These are phyloP conservation scores for Lachnellula occidentalis DNA, from an alignment of 2,329 filamentous ascomycete genomes.

Conservation along the genomic window DNA sequence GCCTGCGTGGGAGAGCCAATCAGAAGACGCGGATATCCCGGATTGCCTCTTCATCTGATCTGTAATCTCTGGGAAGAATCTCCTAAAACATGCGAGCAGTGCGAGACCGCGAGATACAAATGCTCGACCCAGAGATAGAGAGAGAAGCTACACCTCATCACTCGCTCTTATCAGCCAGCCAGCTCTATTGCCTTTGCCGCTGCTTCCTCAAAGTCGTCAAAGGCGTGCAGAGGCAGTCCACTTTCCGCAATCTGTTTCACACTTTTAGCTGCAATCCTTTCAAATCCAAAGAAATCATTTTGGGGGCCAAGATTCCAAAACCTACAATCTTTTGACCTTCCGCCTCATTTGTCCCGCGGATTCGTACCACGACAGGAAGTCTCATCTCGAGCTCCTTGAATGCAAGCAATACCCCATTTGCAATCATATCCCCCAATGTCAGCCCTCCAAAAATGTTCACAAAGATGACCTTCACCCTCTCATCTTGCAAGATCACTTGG, in stretches of 20 bases:
- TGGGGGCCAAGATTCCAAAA: conserved; percentile 8
- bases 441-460: conserved; percentile 65
- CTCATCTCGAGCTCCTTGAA: conserved; percentile 61
- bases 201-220: conserved; percentile 70
- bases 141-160: no score
- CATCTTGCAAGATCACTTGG: conserved; percentile 64
- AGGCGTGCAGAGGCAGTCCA: conserved; percentile 62
- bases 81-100: no score
- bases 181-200: conserved; percentile 60
- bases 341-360: conserved; percentile 70
- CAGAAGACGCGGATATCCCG: no score
- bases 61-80: no score
- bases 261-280: background rate
- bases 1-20: no score
- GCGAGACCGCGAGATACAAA: no score
- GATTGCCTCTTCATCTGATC: no score
- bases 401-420: conserved; percentile 65
- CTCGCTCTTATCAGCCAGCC: conserved; percentile 26
- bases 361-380: conserved; percentile 72
- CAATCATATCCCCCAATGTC: conserved; percentile 71
- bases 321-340: conserved; percentile 59
- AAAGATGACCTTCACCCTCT: conserved; percentile 65
- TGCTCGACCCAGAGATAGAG: no score
- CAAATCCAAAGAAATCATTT: background rate
- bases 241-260: conserved; percentile 53